Conservation (phyloP, 139 green algal species). For the Cymbomonas tetramitiformis region DNA sequence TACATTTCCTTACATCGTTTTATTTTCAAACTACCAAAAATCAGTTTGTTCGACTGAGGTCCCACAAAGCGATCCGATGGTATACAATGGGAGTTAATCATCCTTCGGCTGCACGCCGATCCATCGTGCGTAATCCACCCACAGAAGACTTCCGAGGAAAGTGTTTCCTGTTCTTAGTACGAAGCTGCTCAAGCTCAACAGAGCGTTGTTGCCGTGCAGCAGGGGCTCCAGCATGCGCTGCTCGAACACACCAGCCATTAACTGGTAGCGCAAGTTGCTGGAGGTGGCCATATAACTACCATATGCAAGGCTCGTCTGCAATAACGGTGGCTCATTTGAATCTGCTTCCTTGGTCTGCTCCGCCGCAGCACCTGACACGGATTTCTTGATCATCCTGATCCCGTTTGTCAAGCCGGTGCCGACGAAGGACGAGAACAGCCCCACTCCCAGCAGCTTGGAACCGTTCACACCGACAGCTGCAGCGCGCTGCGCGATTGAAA, state of each 20-base stretch:
- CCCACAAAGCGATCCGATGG: no score
- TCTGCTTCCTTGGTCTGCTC: conserved; percentile 38
- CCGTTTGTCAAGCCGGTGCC: conserved; percentile 81
- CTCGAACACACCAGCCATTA: conserved; percentile 81
- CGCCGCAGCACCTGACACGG: no score
- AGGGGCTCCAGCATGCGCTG: conserved; percentile 76
- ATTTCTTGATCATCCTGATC: conserved; percentile 32
- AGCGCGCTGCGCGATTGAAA: conserved; percentile 39
- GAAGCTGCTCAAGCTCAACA: conserved; percentile 43
- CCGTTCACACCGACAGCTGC: conserved; percentile 70
- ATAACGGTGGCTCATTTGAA: no score
- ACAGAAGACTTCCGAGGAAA: conserved; percentile 77
- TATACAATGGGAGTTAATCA: no score
- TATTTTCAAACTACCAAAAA: no score
- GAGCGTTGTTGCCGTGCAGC: conserved; percentile 39
- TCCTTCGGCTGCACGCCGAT: conserved; percentile 54
- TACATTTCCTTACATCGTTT: no score
- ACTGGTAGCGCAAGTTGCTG: conserved; percentile 75
- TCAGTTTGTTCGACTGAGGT: no score
- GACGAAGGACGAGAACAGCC: conserved; percentile 56
- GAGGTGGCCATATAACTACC: conserved; percentile 85
- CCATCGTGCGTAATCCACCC: conserved; percentile 75
- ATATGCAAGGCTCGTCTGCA: conserved; percentile 63
- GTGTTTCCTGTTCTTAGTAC: conserved; percentile 70
- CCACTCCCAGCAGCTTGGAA: conserved; percentile 73